A percentile compares a stretch with the other conserved stretches of the same genome.
Evolutionary conservation across 345 rosid species (phyloP).

Genomic region (Aegle marmelos): DNA sequence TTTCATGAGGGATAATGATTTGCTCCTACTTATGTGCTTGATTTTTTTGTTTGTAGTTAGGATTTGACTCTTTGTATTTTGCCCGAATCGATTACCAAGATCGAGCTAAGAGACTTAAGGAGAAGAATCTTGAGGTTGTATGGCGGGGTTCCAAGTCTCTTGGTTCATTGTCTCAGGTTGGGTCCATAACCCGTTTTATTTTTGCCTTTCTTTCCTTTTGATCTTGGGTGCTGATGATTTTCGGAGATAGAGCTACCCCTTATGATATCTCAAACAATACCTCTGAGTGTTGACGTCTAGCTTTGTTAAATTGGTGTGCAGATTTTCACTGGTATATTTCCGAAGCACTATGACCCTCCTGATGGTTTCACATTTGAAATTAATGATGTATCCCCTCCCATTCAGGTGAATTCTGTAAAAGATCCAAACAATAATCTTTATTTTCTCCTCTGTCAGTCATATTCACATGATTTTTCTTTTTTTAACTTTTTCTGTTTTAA

Average conservation of each 20-base stretch:
- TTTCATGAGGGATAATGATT: not conserved
- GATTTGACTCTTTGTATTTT: constrained; percentile 89
- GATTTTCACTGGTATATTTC: constrained; percentile 94
- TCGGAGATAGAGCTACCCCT: not conserved
- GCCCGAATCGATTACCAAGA: constrained; percentile 98
- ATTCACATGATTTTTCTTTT: constrained; percentile 24
- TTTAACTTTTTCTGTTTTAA: constrained; percentile 18
- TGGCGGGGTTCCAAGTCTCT: constrained; percentile 93
- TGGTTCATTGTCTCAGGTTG: constrained; percentile 87
- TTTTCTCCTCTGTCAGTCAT: constrained; percentile 13
- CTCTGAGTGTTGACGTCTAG: not conserved
- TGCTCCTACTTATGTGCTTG: not conserved
- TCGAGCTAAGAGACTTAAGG: constrained; percentile 72
- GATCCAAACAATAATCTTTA: not conserved
- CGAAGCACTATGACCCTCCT: constrained; percentile 91
- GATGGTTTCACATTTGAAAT: constrained; percentile 85
- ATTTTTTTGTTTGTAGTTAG: constrained; percentile 51
- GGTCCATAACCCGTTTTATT: constrained; percentile 10
- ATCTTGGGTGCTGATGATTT: not conserved
- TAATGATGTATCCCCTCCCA: constrained; percentile 80
- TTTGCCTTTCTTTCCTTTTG: constrained; percentile 11
- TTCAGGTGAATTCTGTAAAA: constrained; percentile 57
- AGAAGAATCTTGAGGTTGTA: constrained; percentile 85
- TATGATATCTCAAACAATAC: not conserved
- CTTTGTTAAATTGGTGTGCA: constrained; percentile 24